Evolutionary conservation across 495 filamentous ascomycete genomes (phyloP), one percentile per base, ranked within the genome.

Genomic region (Trichoderma asperelloides): DNA sequence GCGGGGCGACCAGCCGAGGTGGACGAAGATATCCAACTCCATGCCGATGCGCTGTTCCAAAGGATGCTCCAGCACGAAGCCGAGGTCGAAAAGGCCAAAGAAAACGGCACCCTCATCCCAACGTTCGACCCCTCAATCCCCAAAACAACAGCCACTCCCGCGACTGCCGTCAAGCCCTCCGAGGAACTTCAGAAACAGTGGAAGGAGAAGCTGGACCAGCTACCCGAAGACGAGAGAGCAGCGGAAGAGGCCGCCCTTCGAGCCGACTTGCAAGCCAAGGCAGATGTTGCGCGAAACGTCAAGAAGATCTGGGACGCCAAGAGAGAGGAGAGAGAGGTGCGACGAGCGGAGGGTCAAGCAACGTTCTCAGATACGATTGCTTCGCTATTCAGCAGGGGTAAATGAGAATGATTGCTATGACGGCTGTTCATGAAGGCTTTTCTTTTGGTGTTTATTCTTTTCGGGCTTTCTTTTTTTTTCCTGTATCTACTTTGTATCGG

Each of bases 11-110:
- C 85, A 43, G 70, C 80, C 6, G 88, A 89, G 57, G 83, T 88
- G 64, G 90, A 96, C 70, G 95, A 98, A 79, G 80, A 86, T 66
- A 96, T 98, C 68, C 95, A 98, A 78, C 91, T 98, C 90, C 92
- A 96, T 76, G 93, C 92, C 64, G 92, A 97, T 77, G 87, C 83
- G 65, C 81, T 97, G 40, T 97, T 93, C 74, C 92, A 95, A 69
- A 84, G 87, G 69, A 90, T 96, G 89, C 76, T 94, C 23, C 81
- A 83, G 63, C 92, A 93, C 72, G 91, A 97, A 77, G 77, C 77
- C 49, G 83, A 80, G 69, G 84, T 90, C 27, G 81, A 87, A 66
- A 80, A 86, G 70, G 91, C 91, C 25, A 88, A 86, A 77, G 78
- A 81, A 1, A 87, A 86, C 68, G 88, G 88, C 0, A 67, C 70